These are phyloP conservation scores for Leishmania lainsoni DNA, from an alignment of 208 protist genomes.

Conservation along the genomic window DNA sequence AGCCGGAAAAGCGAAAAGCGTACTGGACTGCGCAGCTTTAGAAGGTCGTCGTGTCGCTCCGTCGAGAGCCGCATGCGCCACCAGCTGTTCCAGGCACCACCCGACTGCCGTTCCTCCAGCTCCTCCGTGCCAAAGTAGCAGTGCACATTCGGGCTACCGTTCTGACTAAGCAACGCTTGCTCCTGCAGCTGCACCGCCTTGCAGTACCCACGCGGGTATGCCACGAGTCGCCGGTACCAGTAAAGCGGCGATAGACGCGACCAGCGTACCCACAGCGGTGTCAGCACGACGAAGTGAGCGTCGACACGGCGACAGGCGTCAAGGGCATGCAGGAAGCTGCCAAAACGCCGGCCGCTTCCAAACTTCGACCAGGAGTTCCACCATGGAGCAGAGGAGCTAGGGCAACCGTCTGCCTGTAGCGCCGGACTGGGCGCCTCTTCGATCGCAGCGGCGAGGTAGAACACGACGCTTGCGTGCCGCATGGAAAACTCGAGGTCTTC, in stretches of 20 bases:
- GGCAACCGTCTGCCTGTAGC: constrained; percentile 8
- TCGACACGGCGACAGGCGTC: constrained; percentile 66
- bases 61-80: constrained; percentile 42
- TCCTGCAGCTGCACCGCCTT: constrained; percentile 58
- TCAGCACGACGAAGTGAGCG: constrained; percentile 66
- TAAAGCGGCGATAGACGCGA: constrained; percentile 58
- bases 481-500: constrained; percentile 56
- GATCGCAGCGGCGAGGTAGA: constrained; percentile 49
- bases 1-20: constrained; percentile 67
- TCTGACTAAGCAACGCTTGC: constrained; percentile 45
- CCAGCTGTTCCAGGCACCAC: constrained; percentile 43
- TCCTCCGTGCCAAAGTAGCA: constrained; percentile 48
- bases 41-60: constrained; percentile 39
- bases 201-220: constrained; percentile 50
- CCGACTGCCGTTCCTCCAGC: constrained; percentile 29
- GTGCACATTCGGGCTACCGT: constrained; percentile 38
- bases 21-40: constrained; percentile 33
- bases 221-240: constrained; percentile 57
- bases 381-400: constrained; percentile 8
- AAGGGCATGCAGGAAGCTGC: constrained; percentile 50
- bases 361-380: constrained; percentile 10
- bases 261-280: constrained; percentile 59
- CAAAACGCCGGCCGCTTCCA: constrained; percentile 31
- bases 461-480: constrained; percentile 54
- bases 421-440: constrained; percentile 26